A percentile compares a stretch with the other conserved stretches of the same genome.
Evolutionary conservation across 73 alveolate species (phyloP).

Genomic region (Paramecium octaurelia): DNA sequence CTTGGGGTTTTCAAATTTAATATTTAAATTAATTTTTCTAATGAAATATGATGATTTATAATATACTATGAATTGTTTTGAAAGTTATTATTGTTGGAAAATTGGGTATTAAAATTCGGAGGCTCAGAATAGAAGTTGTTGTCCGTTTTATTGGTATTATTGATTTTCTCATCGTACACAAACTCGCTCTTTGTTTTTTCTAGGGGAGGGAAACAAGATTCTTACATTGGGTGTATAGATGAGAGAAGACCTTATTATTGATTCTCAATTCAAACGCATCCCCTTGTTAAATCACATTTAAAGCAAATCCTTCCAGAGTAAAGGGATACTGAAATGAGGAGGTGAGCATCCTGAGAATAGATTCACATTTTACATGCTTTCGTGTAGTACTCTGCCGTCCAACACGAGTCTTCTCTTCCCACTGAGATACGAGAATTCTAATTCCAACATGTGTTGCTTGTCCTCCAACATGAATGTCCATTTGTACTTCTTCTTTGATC

Average conservation of each 20-base stretch:
- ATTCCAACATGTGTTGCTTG: slow-evolving; percentile 9
- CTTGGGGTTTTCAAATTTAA: background rate
- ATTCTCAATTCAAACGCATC: slow-evolving; percentile 55
- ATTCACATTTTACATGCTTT: slow-evolving; percentile 11
- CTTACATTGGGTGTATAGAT: slow-evolving; percentile 24
- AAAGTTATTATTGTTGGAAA: background rate
- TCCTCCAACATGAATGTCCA: slow-evolving; percentile 47
- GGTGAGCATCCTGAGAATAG: slow-evolving; percentile 36
- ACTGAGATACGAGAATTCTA: slow-evolving; percentile 43
- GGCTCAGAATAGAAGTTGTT: slow-evolving; percentile 35
- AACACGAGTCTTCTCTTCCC: slow-evolving; percentile 9
- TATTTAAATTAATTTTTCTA: slow-evolving; percentile 2
- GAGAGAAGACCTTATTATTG: slow-evolving; percentile 31
- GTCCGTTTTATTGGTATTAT: background rate
- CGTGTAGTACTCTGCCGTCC: slow-evolving; percentile 36
- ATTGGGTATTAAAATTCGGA: background rate
- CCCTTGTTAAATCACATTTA: slow-evolving; percentile 34
- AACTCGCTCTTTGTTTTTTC: slow-evolving; percentile 47
- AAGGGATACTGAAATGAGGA: slow-evolving; percentile 43
- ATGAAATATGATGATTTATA: background rate
- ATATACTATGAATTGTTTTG: background rate
- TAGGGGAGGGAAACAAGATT: background rate
- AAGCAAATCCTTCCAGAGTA: slow-evolving; percentile 46
- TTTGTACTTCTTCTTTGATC: slow-evolving; percentile 43
- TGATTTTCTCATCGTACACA: slow-evolving; percentile 24